A percentile compares a stretch with the other conserved stretches of the same genome.
Evolutionary conservation across 345 rosid species (phyloP).

Genomic region (Alliaria petiolata): DNA sequence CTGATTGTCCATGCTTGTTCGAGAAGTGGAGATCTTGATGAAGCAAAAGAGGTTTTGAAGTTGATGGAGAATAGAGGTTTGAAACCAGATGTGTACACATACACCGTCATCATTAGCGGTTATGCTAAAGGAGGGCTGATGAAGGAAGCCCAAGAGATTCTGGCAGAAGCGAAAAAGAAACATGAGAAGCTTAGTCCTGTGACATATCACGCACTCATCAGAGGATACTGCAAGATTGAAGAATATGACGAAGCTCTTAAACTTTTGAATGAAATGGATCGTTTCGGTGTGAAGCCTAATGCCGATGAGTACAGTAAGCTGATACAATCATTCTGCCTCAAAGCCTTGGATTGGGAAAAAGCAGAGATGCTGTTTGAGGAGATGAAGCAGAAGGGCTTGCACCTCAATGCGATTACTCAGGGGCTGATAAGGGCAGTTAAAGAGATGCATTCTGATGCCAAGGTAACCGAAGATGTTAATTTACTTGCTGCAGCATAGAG

Average conservation of each 20-base stretch:
- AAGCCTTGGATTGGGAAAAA: constrained; percentile 68
- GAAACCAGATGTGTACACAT: constrained; percentile 76
- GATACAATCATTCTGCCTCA: constrained; percentile 77
- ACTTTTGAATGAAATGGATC: constrained; percentile 68
- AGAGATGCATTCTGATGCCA: constrained; percentile 60
- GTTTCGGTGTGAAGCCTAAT: constrained; percentile 54
- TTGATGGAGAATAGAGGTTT: constrained; percentile 74
- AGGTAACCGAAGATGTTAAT: constrained; percentile 14
- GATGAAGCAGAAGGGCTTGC: constrained; percentile 65
- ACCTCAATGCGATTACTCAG: constrained; percentile 63
- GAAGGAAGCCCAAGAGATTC: constrained; percentile 57
- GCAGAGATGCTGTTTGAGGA: constrained; percentile 66
- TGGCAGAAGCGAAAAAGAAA: constrained; percentile 67
- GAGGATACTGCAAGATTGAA: constrained; percentile 78
- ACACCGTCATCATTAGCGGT: constrained; percentile 74
- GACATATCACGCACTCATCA: constrained; percentile 72
- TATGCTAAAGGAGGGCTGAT: constrained; percentile 68
- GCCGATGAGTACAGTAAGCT: constrained; percentile 73
- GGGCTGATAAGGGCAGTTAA: constrained; percentile 73
- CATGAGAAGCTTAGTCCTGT: constrained; percentile 61
- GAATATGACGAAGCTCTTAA: constrained; percentile 66
- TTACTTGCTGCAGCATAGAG: constrained; percentile 31
- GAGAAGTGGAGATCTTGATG: constrained; percentile 50
- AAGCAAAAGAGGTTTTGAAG: constrained; percentile 55
- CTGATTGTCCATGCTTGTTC: constrained; percentile 50